Evolutionary conservation across 1,284 basidiomycete species (phyloP), one percentile per base, ranked within the genome.

Genomic region (Boletus mariae): DNA sequence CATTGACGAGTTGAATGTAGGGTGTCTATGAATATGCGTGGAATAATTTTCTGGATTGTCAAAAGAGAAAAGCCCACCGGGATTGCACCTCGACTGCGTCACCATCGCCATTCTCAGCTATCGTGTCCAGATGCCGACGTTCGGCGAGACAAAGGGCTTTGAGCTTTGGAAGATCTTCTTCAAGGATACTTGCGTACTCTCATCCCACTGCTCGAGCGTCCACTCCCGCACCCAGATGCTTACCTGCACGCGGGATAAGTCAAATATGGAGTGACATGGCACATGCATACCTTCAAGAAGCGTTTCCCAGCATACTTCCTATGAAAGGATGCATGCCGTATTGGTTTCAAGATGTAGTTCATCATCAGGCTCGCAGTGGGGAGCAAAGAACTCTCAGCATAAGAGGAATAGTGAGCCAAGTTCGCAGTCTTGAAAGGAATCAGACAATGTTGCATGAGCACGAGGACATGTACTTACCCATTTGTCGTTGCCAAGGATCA

Each of bases 301-400:
- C 90, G 90, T 72, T 90, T 91, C 10, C 83, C 80, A 0, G 91
- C 88, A 60, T 92, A 94, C 68, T 92, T 92, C 73, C 85, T 85
- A 66, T 79, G 82, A 70, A 96, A 92, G 8, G 85, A 85, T 45
- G 90, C 85, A 56, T 92, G 85, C 48, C 78, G 75, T 52, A 85
- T 70, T 3, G 86, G 84, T 65, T 90, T 85, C 52, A 96, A 76
- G 57, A 96, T 76, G 69, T 94, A 98, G 73, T 96, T 92, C 60
- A 98, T 71, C 93, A 98, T 98, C 61, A 94, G 66, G 71, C 93
- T 94, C 1, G 94, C 96, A 0, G 87, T 90, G 1, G 92, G 91
- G 28, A 96, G 73, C 53, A 98, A 71, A 55, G 87, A 86, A 47
- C 84, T 84, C 73, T 97, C 92, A 9, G 87, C 76, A 72, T 97